Evolutionary conservation across 352 stramenopile species (phyloP).

Genomic region (Pythium scleroteichum): DNA sequence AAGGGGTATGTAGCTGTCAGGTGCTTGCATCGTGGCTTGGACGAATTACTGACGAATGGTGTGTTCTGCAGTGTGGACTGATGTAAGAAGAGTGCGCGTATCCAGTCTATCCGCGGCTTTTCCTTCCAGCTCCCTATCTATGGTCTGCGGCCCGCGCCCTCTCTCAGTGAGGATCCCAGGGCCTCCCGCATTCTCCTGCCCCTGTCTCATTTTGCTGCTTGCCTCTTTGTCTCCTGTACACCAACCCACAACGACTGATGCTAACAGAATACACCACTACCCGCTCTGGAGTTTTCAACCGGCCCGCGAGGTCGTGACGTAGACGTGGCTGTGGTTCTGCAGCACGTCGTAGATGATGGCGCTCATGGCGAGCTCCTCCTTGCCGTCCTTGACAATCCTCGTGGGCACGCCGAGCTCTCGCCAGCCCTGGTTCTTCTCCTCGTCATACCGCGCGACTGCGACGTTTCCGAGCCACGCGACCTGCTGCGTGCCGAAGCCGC

Average conservation of each 20-base stretch:
- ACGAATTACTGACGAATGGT: not conserved
- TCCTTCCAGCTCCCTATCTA: slow-evolving; percentile 19
- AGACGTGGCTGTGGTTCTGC: slow-evolving; percentile 56
- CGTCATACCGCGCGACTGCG: slow-evolving; percentile 68
- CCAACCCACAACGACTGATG: slow-evolving; percentile 9
- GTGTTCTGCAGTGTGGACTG: slow-evolving; percentile 24
- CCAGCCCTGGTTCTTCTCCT: slow-evolving; percentile 52
- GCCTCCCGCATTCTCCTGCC: not conserved
- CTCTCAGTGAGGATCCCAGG: not conserved
- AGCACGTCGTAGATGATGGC: slow-evolving; percentile 77
- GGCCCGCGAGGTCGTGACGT: slow-evolving; percentile 49
- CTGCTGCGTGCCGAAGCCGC: slow-evolving; percentile 72
- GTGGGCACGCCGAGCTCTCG: slow-evolving; percentile 47
- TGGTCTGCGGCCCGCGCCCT: slow-evolving; percentile 5
- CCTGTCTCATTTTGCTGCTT: slow-evolving; percentile 5
- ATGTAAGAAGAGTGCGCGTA: slow-evolving; percentile 23
- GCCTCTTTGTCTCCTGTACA: slow-evolving; percentile 28
- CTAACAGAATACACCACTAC: slow-evolving; percentile 25
- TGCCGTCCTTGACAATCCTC: slow-evolving; percentile 43
- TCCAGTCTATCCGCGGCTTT: not conserved
- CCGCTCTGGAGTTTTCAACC: not conserved
- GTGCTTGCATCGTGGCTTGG: not conserved
- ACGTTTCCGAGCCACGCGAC: slow-evolving; percentile 73
- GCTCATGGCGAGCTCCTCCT: slow-evolving; percentile 43
- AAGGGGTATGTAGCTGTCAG: slow-evolving; percentile 43